Base-by-base conservation (phyloP, 768 basidiomycete genomes). In the Tephrocybe sp. region DNA sequence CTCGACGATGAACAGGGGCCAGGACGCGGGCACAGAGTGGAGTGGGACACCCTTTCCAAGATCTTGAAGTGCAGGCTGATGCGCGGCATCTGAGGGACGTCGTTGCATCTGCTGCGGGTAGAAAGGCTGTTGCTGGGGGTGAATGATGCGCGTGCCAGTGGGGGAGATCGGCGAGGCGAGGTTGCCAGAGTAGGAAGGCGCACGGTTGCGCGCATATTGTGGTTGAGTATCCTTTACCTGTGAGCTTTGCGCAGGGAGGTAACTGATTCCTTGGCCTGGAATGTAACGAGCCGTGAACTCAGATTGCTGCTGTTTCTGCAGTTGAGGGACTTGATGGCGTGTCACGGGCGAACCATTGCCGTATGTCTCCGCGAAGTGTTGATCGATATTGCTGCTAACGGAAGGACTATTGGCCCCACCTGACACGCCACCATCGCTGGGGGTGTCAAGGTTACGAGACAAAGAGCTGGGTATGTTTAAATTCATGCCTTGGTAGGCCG, bases 1-100 rank as follows among this genome's bases (percentile, higher is more conserved):
- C 26, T 97, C 90, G 60, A 98, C 89, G 60, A 98, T 95, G 76
- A 82, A 98, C 7, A 99, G 79, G n/a, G 89, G 92, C 75, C 88
- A 91, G 32, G 84, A 83, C 11, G 87, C 66, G 0, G 94, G 87
- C 36, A 99, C 85, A 42, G 87, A 68, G 63, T 87, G 84, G 14
- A 98, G 77, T 0, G 94, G 92, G 0, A 98, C 82, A 32, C 96
- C 96, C 62, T 87, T 87, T 44, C 96, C 95, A 19, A 96, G 83
- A 10, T 93, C 76, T n/a, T 65, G 61, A 45, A 76, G 68, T 31
- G 62, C 57, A 30, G 65, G 62, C 42, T 65, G 64, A 1, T 62
- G 53, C 1, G 63, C 51, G 7, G 72, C 69, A 41, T 77, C 75
- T 2, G 76, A 76, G 6, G 68, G 63, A 10, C 73, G 69, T 4